Percentiles rank a stretch among this genome's conserved stretches.
phyloP scores from a whole-genome alignment of 495 filamentous ascomycete species.

The Neurospora sp. region DNA sequence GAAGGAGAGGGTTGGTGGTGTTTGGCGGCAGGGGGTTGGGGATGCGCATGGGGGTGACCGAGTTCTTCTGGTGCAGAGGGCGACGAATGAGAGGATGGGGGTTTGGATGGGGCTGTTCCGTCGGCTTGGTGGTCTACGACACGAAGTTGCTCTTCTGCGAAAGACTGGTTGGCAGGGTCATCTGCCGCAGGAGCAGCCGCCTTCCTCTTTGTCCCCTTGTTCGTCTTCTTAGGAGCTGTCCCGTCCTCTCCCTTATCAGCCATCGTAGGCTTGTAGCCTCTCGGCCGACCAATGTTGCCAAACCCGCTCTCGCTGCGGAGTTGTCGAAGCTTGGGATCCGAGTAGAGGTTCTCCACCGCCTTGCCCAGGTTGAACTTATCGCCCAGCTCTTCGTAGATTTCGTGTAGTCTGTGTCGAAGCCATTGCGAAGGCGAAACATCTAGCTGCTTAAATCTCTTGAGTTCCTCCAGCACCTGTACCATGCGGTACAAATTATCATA shows the following conservation, averaged over 20 bases:
- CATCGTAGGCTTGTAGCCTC: conserved; percentile 20
- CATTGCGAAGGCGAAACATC: conserved; percentile 36
- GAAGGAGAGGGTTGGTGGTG: not conserved
- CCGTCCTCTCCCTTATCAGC: conserved; percentile 1
- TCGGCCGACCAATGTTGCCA: conserved; percentile 37
- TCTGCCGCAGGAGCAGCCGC: not conserved
- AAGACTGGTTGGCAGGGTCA: not conserved
- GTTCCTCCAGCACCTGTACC: conserved; percentile 35
- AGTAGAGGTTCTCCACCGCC: conserved; percentile 31
- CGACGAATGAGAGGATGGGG: not conserved
- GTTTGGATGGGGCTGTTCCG: not conserved
- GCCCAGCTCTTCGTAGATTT: conserved; percentile 24
- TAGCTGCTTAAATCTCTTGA: conserved; percentile 31
- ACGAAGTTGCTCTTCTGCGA: not conserved
- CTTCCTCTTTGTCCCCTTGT: conserved; percentile 5
- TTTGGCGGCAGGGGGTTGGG: not conserved
- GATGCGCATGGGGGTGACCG: not conserved
- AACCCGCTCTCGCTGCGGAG: conserved; percentile 35
- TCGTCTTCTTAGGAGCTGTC: not conserved
- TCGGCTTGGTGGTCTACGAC: not conserved
- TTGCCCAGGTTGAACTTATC: conserved; percentile 32
- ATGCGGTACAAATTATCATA: conserved; percentile 41
- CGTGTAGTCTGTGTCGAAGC: conserved; percentile 37
- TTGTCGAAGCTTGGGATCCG: conserved; percentile 30
- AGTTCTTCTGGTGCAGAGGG: not conserved